Conservation (phyloP, 495 filamentous ascomycete species). For the Corynascus novoguineensis region DNA sequence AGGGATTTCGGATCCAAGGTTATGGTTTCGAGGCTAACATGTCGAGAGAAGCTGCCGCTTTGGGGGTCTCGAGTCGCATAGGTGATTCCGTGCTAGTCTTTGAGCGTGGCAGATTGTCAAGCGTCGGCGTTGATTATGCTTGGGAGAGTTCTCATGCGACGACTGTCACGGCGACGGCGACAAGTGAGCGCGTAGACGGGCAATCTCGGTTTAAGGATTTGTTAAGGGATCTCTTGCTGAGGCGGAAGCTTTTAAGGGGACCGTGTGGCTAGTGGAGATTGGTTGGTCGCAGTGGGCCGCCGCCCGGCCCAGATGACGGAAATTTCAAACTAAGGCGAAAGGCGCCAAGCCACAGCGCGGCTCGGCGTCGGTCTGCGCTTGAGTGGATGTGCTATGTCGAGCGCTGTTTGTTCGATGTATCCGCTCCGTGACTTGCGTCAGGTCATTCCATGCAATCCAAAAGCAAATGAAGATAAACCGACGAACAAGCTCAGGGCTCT, state of each 20-base stretch:
- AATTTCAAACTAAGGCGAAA: conserved; percentile 15
- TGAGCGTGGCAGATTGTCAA: background rate
- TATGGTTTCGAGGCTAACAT: conserved; percentile 10
- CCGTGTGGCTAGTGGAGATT: conserved; percentile 19
- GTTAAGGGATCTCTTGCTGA: background rate
- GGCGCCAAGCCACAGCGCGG: conserved; percentile 8
- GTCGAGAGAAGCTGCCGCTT: conserved; percentile 3
- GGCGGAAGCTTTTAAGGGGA: conserved; percentile 8
- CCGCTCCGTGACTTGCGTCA: background rate
- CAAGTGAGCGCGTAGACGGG: background rate
- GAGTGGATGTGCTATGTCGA: too few relatives aligned
- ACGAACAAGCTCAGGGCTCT: background rate
- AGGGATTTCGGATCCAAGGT: background rate
- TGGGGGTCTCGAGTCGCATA: conserved; percentile 11
- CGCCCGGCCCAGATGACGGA: conserved; percentile 19
- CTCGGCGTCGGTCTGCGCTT: background rate
- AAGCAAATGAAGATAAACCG: too few relatives aligned
- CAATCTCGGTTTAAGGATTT: conserved; percentile 4
- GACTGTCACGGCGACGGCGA: conserved; percentile 1
- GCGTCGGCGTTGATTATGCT: background rate
- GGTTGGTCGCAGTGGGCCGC: conserved; percentile 6
- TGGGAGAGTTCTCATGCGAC: background rate
- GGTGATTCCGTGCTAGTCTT: background rate
- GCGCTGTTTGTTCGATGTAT: too few relatives aligned
- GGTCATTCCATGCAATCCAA: background rate